Conservation (phyloP, 805 yeast genomes). For the Candida lessepsii region DNA sequence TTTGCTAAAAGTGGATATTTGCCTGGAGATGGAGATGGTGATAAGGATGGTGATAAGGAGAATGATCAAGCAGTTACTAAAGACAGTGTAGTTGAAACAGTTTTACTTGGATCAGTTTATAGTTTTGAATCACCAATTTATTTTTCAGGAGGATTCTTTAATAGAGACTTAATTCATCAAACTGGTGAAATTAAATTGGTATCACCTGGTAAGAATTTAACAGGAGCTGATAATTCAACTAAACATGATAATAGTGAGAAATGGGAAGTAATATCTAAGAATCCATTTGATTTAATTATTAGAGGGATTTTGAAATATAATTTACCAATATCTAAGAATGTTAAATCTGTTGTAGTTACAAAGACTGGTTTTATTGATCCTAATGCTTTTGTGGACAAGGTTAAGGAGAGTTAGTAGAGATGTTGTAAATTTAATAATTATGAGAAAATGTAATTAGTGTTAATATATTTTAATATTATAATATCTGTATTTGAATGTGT, state of each 20-base stretch:
- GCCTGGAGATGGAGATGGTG: slow-evolving; percentile 13
- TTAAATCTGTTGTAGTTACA: slow-evolving; percentile 60
- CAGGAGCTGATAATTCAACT: slow-evolving; percentile 23
- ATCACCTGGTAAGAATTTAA: slow-evolving; percentile 62
- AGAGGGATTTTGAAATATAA: slow-evolving; percentile 80
- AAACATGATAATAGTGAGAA: slow-evolving; percentile 46
- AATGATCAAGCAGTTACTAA: slow-evolving; percentile 17
- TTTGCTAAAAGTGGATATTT: slow-evolving; percentile 72
- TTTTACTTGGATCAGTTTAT: slow-evolving; percentile 68
- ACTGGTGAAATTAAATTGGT: slow-evolving; percentile 68
- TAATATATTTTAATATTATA: no score
- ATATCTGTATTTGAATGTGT: no score
- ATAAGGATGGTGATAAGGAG: slow-evolving; percentile 7
- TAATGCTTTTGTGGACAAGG: slow-evolving; percentile 5
- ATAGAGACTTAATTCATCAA: slow-evolving; percentile 55
- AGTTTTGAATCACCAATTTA: slow-evolving; percentile 68
- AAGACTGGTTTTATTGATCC: slow-evolving; percentile 60
- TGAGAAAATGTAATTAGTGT: no score
- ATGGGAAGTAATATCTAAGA: slow-evolving; percentile 72
- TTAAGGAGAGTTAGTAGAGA: no score
- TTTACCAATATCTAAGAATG: slow-evolving; percentile 56
- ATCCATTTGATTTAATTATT: slow-evolving; percentile 83
- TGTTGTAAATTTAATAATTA: no score
- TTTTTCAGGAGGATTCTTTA: slow-evolving; percentile 78
- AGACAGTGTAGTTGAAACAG: slow-evolving; percentile 49